Percentiles rank a stretch among this genome's conserved stretches.
Conservation (phyloP, 345 rosid species). For the Toxicodendron radicans region DNA sequence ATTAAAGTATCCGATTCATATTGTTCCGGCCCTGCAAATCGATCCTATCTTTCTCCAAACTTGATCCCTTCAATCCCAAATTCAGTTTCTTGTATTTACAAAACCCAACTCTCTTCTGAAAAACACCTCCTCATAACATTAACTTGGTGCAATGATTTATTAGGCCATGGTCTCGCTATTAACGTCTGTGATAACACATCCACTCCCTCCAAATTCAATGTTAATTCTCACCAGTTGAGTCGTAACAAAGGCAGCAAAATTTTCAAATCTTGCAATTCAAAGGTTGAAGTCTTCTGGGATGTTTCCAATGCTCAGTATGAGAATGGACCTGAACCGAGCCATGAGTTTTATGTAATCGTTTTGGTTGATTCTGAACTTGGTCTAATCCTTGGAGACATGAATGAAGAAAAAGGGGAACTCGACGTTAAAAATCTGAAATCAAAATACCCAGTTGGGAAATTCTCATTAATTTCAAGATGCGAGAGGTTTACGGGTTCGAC, state of each 20-base stretch:
- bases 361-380: conserved; percentile 52
- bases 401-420: conserved; percentile 23
- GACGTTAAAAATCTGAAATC: conserved; percentile 14
- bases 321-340: conserved; percentile 61
- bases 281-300: conserved; percentile 67
- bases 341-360: conserved; percentile 51
- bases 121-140: conserved; percentile 48
- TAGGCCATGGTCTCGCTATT: conserved; percentile 35
- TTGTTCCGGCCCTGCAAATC: conserved; percentile 75
- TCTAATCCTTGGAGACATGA: conserved; percentile 58
- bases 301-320: conserved; percentile 60
- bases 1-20: conserved; percentile 78
- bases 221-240: conserved; percentile 33
- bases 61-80: conserved; percentile 52
- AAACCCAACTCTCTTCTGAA: conserved; percentile 39
- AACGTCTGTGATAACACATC: conserved; percentile 32
- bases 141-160: conserved; percentile 55
- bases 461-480: conserved; percentile 47
- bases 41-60: conserved; percentile 49
- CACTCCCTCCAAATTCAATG: conserved; percentile 28
- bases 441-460: conserved; percentile 15
- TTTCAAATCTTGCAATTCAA: conserved; percentile 48
- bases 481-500: conserved; percentile 52
- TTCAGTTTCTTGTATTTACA: conserved; percentile 58
- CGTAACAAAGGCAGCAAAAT: conserved; percentile 48